Evolutionary conservation across 371 early-diverging fungal species (phyloP).

Genomic region (Mortierella sp.): DNA sequence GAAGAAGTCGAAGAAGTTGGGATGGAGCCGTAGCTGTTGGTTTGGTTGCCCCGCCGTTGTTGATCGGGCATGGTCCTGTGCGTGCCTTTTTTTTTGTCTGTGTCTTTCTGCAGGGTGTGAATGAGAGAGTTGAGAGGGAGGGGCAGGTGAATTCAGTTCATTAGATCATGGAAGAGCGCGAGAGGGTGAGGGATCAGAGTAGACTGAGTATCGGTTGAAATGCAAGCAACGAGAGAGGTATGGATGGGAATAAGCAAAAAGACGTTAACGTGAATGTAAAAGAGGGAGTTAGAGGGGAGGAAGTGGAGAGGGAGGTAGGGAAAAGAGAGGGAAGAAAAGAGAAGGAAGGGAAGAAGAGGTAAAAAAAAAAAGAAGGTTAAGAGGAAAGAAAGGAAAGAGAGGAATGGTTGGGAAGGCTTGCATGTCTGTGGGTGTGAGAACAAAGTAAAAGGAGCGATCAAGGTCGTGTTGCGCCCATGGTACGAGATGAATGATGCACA

Average conservation of each 20-base stretch:
- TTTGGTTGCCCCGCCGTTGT: background rate
- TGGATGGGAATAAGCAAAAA: background rate
- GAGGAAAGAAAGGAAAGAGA: background rate
- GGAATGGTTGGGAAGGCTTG: background rate
- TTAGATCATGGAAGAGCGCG: background rate
- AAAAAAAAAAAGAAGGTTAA: background rate
- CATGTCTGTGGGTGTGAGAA: background rate
- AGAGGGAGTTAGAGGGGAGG: background rate
- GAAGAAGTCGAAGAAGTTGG: background rate
- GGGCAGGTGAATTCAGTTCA: background rate
- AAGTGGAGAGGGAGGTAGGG: background rate
- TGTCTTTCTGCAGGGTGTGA: background rate
- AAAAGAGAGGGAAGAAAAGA: background rate
- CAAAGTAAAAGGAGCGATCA: background rate
- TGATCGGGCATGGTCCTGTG: slow-evolving; percentile 6
- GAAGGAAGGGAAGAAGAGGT: background rate
- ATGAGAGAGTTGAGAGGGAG: background rate
- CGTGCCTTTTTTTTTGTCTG: background rate
- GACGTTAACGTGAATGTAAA: background rate
- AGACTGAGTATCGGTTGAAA: background rate
- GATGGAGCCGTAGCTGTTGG: slow-evolving; percentile 5
- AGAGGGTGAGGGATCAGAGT: background rate
- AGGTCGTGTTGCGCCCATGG: background rate
- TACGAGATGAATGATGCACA: background rate
- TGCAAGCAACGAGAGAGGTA: background rate